Percentiles rank a stretch among this genome's conserved stretches.
Evolutionary conservation across 2,329 filamentous ascomycete species (phyloP).

Genomic region (Teratosphaeriaceae sp.): DNA sequence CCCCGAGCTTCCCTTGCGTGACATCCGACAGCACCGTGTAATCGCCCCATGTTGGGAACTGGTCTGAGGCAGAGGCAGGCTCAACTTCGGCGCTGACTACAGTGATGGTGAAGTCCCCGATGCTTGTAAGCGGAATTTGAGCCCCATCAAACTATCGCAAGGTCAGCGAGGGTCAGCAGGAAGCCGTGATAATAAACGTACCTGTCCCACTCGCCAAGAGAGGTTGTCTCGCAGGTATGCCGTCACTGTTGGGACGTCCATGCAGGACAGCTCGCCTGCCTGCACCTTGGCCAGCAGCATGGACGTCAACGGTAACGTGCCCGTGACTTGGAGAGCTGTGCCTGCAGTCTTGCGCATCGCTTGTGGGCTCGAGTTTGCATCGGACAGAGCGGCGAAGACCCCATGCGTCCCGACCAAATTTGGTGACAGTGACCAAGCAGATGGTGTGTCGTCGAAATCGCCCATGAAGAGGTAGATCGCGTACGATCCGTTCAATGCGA

Average conservation of each 20-base stretch:
- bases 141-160: conserved; percentile 30
- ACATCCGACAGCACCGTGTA: conserved; percentile 18
- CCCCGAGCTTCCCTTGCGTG: conserved; percentile 18
- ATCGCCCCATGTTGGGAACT: conserved; percentile 34
- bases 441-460: conserved; percentile 38
- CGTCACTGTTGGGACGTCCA: conserved; percentile 22
- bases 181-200: conserved; percentile 11
- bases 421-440: conserved; percentile 45
- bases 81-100: conserved; percentile 34
- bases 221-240: conserved; percentile 27
- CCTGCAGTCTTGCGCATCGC: conserved; percentile 4
- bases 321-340: conserved; percentile 27
- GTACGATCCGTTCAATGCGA: conserved; percentile 56
- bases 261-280: conserved; percentile 28
- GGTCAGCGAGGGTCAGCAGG: conserved; percentile 3
- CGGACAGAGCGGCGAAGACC: conserved; percentile 32
- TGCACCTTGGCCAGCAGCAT: conserved; percentile 32
- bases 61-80: conserved; percentile 27
- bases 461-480: conserved; percentile 64
- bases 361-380: conserved; percentile 5
- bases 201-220: conserved; percentile 28
- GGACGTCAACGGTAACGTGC: conserved; percentile 40
- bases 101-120: conserved; percentile 33
- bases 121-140: conserved; percentile 25
- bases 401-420: conserved; percentile 58